Evolutionary conservation across 2,329 filamentous ascomycete genomes (phyloP).

Genomic region (Cladosporium sp.): DNA sequence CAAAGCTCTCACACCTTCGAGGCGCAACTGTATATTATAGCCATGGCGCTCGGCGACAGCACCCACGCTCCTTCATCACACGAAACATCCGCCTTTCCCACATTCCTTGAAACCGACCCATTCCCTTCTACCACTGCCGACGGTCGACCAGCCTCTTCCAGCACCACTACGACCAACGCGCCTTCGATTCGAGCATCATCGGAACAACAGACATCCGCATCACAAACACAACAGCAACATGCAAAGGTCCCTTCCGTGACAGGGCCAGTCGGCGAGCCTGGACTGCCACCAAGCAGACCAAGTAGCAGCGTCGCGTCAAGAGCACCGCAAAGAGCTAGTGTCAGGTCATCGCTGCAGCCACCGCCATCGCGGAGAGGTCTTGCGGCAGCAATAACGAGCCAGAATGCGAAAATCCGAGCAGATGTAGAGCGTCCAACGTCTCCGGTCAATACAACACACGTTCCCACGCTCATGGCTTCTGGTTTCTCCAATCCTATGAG

Average conservation of each 20-base stretch:
- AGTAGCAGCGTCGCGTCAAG: slow-evolving; percentile 33
- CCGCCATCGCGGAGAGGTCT: slow-evolving; percentile 21
- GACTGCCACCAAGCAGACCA: slow-evolving; percentile 45
- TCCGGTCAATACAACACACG: slow-evolving; percentile 71
- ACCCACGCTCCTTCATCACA: not conserved
- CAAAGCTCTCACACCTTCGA: not conserved
- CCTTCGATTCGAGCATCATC: slow-evolving; percentile 18
- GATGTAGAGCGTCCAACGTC: slow-evolving; percentile 51
- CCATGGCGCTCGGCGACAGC: slow-evolving; percentile 1
- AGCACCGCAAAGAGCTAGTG: slow-evolving; percentile 16
- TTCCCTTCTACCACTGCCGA: slow-evolving; percentile 17
- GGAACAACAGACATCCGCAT: slow-evolving; percentile 15
- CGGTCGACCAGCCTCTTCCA: slow-evolving; percentile 18
- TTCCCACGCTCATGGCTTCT: slow-evolving; percentile 73
- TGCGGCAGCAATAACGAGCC: slow-evolving; percentile 13
- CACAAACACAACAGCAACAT: slow-evolving; percentile 15
- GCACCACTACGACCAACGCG: slow-evolving; percentile 19
- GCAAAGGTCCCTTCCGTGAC: slow-evolving; percentile 33
- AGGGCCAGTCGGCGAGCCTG: slow-evolving; percentile 45
- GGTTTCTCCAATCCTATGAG: slow-evolving; percentile 97
- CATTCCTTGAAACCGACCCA: slow-evolving; percentile 27
- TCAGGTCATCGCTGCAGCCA: slow-evolving; percentile 15
- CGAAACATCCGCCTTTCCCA: slow-evolving; percentile 20
- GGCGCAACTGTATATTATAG: slow-evolving; percentile 1
- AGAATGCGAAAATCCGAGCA: slow-evolving; percentile 8